Base-by-base conservation (phyloP, 2,329 filamentous ascomycete genomes). In the Diaporthe citrichinensis region DNA sequence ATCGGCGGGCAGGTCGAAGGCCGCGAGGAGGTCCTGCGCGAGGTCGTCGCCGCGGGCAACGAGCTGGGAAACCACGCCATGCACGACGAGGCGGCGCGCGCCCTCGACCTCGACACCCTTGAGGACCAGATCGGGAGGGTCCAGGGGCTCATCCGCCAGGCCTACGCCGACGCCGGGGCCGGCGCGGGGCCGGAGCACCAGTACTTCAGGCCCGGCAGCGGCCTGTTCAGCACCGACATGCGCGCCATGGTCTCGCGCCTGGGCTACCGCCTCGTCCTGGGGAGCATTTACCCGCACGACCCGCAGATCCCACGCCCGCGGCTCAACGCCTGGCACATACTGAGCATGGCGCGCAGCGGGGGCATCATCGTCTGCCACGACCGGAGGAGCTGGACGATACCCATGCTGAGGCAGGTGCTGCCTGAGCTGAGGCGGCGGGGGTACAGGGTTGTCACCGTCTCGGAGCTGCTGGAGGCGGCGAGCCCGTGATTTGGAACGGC, bases 1-100 rank as follows among this genome's bases (percentile, higher is more conserved):
- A 98, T 98, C 79, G 95, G 95, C 12, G 89, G 89, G 3, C 95
- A 98, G 85, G 92, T 95, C 14, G 79, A 86, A 4, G 82, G 81
- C 12, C 80, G 87, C 39, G 88, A 92, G 80, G 84, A 86, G 8
- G 83, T 88, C 4, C 86, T 95, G 44, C 84, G 87, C 58, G 86
- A 90, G 53, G 85, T 94, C 1, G 86, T 94, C n/a, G 85, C 86
- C 51, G 86, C 84, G 67, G 92, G 92, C 31, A 90, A 94, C 82
- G 94, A 95, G 86, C 87, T 98, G 4, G 95, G 90, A 34, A 98
- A 98, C 84, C 95, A 98, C 84, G 95, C 94, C 14, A 96, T 97
- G 94, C 90, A 92, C 82, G 95, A 98, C 84, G 94, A 97, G 86
- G 92, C 95, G 0, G 93, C 92, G 14, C 88, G 90, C 59, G 86